Percentiles rank a stretch among this genome's conserved stretches.
phyloP scores from a whole-genome alignment of 257 asterid species.

The Fraxinus pennsylvanica region DNA sequence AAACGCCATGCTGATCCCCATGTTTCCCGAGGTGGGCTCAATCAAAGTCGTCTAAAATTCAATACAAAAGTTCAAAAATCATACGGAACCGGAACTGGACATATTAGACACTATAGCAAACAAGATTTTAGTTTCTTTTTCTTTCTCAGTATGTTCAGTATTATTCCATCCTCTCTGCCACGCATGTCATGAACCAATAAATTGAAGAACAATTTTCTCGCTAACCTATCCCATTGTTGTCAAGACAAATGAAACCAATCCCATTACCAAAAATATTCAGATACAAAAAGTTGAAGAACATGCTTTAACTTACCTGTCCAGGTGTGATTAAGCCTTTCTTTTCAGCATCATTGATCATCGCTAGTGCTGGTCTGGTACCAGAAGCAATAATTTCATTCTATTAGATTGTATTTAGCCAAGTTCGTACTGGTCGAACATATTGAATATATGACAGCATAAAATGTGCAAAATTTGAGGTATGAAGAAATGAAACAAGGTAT shows the following conservation, averaged over 20 bases:
- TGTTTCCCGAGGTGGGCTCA: slow-evolving; percentile 96
- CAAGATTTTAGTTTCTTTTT: too few relatives aligned
- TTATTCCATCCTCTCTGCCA: too few relatives aligned
- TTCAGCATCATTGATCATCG: slow-evolving; percentile 90
- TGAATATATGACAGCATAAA: background rate
- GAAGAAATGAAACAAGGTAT: background rate
- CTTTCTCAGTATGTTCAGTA: too few relatives aligned
- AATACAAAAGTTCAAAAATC: background rate
- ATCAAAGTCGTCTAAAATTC: slow-evolving; percentile 71
- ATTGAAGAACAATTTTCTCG: too few relatives aligned
- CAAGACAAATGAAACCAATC: background rate
- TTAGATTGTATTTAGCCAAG: background rate
- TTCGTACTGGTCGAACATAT: background rate
- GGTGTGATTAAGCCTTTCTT: slow-evolving; percentile 81
- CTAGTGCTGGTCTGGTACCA: slow-evolving; percentile 67
- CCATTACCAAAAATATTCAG: too few relatives aligned
- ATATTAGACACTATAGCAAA: too few relatives aligned
- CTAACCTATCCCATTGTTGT: too few relatives aligned
- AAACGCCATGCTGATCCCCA: slow-evolving; percentile 99
- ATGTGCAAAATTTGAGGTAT: background rate
- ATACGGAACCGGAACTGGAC: too few relatives aligned
- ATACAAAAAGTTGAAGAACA: background rate
- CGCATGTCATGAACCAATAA: too few relatives aligned
- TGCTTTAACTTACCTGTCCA: slow-evolving; percentile 51
- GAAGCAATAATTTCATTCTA: background rate